These are phyloP conservation scores for Aspergillus floridensis DNA, from an alignment of 2,329 filamentous ascomycete genomes.

Conservation along the genomic window DNA sequence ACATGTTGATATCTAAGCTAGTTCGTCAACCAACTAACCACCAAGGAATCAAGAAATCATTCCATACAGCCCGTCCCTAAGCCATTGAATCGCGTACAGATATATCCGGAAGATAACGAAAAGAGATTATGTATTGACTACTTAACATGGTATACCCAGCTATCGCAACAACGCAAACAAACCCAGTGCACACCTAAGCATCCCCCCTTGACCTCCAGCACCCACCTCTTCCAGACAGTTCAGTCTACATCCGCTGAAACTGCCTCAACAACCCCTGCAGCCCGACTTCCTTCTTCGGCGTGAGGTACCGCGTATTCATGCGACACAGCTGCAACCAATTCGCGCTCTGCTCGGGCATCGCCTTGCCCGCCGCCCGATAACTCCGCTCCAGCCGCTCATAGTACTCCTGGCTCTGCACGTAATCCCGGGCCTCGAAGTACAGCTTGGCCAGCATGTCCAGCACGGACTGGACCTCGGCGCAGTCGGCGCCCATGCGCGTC, in stretches of 20 bases:
- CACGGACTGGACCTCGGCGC: slow-evolving; percentile 22
- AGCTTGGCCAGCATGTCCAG: slow-evolving; percentile 25
- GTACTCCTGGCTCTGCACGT: slow-evolving; percentile 26
- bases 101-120: too few relatives aligned
- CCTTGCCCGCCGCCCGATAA: slow-evolving; percentile 9
- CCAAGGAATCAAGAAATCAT: too few relatives aligned
- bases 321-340: slow-evolving; percentile 25
- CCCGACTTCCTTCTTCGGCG: slow-evolving; percentile 10
- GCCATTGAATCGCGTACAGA: too few relatives aligned
- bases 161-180: too few relatives aligned
- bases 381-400: slow-evolving; percentile 24
- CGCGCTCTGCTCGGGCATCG: slow-evolving; percentile 17
- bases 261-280: slow-evolving; percentile 21
- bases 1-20: too few relatives aligned
- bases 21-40: too few relatives aligned
- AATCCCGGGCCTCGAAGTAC: slow-evolving; percentile 23
- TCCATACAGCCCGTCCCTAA: too few relatives aligned
- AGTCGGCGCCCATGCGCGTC: slow-evolving; percentile 20
- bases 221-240: too few relatives aligned
- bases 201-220: too few relatives aligned
- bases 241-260: slow-evolving; percentile 20
- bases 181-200: too few relatives aligned
- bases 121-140: too few relatives aligned
- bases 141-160: too few relatives aligned
- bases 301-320: slow-evolving; percentile 19